A percentile compares a stretch with the other conserved stretches of the same genome.
phyloP scores from a whole-genome alignment of 2,329 filamentous ascomycete genomes.

The Aspergillus calidoustus region DNA sequence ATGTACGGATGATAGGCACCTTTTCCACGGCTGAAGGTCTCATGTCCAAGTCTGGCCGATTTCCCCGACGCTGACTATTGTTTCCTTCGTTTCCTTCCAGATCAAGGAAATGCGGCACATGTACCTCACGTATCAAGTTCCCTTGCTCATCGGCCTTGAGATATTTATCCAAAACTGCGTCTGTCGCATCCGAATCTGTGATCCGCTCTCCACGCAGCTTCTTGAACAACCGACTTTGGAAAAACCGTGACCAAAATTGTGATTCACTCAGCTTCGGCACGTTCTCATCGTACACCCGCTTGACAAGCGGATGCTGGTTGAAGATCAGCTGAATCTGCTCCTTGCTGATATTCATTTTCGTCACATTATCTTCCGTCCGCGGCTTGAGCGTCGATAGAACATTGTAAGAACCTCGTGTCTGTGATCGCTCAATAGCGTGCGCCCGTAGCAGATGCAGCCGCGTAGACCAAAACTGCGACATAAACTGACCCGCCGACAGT shows the following conservation, averaged over 20 bases:
- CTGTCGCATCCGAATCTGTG: constrained; percentile 73
- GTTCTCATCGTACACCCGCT: constrained; percentile 89
- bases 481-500: constrained; percentile 79
- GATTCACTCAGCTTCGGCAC: constrained; percentile 79
- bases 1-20: constrained; percentile 82
- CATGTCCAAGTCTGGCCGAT: constrained; percentile 90
- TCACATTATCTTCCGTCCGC: constrained; percentile 72
- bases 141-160: constrained; percentile 71
- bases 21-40: constrained; percentile 73
- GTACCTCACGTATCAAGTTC: constrained; percentile 55
- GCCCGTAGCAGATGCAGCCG: constrained; percentile 83
- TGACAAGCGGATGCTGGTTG: constrained; percentile 87
- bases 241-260: constrained; percentile 94
- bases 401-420: constrained; percentile 89
- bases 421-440: constrained; percentile 84
- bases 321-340: constrained; percentile 95
- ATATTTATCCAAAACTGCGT: constrained; percentile 84
- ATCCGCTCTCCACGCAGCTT: constrained; percentile 89
- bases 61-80: constrained; percentile 83
- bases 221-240: constrained; percentile 87
- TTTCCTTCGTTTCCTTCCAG: constrained; percentile 95
- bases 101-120: constrained; percentile 88
- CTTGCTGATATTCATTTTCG: constrained; percentile 81
- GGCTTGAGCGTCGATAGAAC: constrained; percentile 89
- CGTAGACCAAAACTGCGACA: constrained; percentile 92